phyloP scores from a whole-genome alignment of 768 basidiomycete genomes.

The Glaciozyma martinii region DNA sequence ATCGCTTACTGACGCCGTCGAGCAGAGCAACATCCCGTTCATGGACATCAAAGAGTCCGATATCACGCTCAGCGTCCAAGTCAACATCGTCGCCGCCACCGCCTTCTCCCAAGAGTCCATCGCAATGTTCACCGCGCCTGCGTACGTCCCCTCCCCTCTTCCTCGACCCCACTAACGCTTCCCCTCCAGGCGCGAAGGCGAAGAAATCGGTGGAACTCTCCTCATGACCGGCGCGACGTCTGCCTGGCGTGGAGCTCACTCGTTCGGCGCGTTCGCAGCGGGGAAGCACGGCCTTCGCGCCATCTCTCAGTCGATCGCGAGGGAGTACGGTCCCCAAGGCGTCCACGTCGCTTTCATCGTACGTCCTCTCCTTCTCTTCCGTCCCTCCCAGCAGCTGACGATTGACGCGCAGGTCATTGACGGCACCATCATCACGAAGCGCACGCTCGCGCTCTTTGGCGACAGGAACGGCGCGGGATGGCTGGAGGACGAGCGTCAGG shows the following conservation, averaged over 20 bases:
- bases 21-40: constrained; percentile 28
- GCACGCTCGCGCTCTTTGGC: constrained; percentile 9
- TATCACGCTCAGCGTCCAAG: constrained; percentile 8
- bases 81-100: constrained; percentile 24
- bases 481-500: constrained; percentile 18
- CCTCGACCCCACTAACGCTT: no score
- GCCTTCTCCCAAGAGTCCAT: constrained; percentile 19
- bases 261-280: constrained; percentile 26
- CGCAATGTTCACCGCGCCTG: constrained; percentile 3
- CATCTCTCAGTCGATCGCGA: constrained; percentile 32
- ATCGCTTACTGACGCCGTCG: neutral
- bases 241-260: constrained; percentile 14
- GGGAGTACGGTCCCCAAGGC: constrained; percentile 38
- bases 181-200: neutral
- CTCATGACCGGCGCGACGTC: constrained; percentile 28
- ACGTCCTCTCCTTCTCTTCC: constrained; percentile 19
- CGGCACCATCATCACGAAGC: constrained; percentile 24
- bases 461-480: constrained; percentile 9
- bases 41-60: constrained; percentile 21
- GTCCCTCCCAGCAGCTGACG: neutral
- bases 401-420: constrained; percentile 16
- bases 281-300: constrained; percentile 7
- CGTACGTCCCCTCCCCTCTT: neutral
- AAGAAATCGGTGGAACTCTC: constrained; percentile 15
- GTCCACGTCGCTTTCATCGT: constrained; percentile 39